Conservation (phyloP, 73 alveolate genomes). For the Paramecium sonneborni region DNA sequence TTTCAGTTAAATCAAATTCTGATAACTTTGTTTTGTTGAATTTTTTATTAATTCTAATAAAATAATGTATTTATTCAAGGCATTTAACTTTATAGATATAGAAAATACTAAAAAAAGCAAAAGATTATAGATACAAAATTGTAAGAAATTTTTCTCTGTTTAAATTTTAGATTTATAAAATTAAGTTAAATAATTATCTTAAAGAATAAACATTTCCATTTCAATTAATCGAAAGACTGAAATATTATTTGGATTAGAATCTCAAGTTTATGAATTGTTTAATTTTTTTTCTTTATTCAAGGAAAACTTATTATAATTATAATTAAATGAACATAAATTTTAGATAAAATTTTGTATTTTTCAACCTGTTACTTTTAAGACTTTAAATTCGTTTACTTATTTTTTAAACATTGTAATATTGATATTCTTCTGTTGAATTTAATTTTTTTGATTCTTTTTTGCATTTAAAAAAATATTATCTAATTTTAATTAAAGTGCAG, state of each 20-base stretch:
- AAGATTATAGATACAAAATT: neutral
- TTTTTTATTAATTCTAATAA: too few species aligned
- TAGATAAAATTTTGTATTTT: too few species aligned
- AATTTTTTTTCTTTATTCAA: too few species aligned
- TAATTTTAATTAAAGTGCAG: neutral
- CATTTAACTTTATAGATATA: neutral
- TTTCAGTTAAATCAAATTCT: neutral
- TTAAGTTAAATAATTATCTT: neutral
- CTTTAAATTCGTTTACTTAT: neutral
- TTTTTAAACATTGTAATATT: neutral
- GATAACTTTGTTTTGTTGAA: neutral
- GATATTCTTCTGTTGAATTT: neutral
- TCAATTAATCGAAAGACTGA: too few species aligned
- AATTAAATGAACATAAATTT: too few species aligned
- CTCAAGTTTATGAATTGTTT: too few species aligned
- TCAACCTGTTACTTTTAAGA: neutral
- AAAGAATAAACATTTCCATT: too few species aligned
- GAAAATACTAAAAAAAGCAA: neutral
- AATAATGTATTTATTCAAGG: neutral
- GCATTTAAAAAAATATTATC: neutral
- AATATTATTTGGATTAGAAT: too few species aligned
- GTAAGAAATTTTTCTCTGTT: neutral
- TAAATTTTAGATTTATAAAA: too few species aligned
- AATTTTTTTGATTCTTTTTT: neutral
- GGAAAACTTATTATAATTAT: too few species aligned